phyloP scores from a whole-genome alignment of 805 yeast species.

The Komagataella mondaviorum region DNA sequence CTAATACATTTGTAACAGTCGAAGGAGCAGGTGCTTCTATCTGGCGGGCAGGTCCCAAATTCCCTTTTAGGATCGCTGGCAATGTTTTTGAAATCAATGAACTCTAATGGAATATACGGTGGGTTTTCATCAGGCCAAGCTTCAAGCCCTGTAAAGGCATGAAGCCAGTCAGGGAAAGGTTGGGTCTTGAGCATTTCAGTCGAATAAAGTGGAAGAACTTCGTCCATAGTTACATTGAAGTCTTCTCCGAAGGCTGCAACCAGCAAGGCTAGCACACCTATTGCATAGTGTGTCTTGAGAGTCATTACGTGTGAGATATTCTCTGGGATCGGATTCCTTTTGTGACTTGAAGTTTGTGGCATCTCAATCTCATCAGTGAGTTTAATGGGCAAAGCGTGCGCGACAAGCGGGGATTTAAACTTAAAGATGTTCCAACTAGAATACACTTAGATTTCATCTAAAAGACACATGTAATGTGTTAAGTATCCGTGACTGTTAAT shows the following conservation, averaged over 20 bases:
- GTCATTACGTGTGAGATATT: not conserved
- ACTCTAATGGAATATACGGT: conserved; percentile 75
- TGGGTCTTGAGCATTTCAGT: not conserved
- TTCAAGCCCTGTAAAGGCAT: conserved; percentile 54
- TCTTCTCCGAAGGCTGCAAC: not conserved
- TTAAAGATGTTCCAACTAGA: not conserved
- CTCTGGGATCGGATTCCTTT: not conserved
- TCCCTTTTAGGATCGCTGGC: conserved; percentile 35
- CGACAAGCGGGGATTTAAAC: not conserved
- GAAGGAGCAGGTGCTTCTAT: conserved; percentile 56
- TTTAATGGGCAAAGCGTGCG: too few relatives aligned
- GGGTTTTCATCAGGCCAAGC: conserved; percentile 85
- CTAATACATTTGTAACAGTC: conserved; percentile 75
- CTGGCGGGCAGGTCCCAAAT: conserved; percentile 46
- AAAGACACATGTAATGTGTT: not conserved
- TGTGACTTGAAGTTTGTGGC: not conserved
- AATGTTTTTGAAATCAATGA: conserved; percentile 41
- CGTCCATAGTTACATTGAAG: not conserved
- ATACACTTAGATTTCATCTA: not conserved
- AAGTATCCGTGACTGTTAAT: too few relatives aligned
- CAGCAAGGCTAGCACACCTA: not conserved
- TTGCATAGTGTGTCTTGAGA: not conserved
- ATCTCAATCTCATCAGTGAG: too few relatives aligned
- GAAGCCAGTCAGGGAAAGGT: conserved; percentile 66
- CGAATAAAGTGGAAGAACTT: not conserved